phyloP scores from a whole-genome alignment of 164 flowering plant genomes.

The Magnolia changhungtana region DNA sequence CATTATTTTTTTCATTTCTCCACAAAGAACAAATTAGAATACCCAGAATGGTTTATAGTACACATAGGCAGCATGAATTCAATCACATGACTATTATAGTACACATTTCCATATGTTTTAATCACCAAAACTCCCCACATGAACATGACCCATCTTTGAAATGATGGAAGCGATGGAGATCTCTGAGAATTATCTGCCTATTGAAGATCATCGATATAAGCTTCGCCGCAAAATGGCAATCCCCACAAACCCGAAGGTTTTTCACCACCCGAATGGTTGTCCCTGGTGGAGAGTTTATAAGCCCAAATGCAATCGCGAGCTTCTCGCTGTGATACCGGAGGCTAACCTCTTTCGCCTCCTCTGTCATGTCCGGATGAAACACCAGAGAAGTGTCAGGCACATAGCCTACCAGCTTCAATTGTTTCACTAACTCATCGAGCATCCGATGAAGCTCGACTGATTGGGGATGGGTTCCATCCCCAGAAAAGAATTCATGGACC shows the following conservation, averaged over 20 bases:
- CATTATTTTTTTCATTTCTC: too few species aligned
- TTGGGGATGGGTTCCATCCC: conserved; percentile 43
- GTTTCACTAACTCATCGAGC: conserved; percentile 49
- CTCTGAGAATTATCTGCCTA: conserved; percentile 59
- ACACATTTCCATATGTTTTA: too few species aligned
- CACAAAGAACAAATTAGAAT: too few species aligned
- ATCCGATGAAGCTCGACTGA: conserved; percentile 38
- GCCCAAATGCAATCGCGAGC: conserved; percentile 68
- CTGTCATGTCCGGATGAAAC: conserved; percentile 48
- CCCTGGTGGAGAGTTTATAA: conserved; percentile 63
- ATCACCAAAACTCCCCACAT: conserved; percentile 71
- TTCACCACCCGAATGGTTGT: conserved; percentile 71
- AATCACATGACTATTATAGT: neutral
- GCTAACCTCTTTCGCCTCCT: conserved; percentile 52
- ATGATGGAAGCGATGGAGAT: conserved; percentile 69
- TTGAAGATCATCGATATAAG: conserved; percentile 43
- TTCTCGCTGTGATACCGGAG: conserved; percentile 74
- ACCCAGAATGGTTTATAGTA: too few species aligned
- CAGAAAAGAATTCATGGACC: conserved; percentile 71
- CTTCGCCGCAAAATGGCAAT: conserved; percentile 73
- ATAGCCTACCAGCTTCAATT: conserved; percentile 59
- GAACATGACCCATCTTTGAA: conserved; percentile 65
- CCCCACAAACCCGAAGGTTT: conserved; percentile 70
- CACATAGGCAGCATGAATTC: neutral
- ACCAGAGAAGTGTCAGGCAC: conserved; percentile 65